Conservation (phyloP, 116 monocot genomes). For the Posidonia oceanica region DNA sequence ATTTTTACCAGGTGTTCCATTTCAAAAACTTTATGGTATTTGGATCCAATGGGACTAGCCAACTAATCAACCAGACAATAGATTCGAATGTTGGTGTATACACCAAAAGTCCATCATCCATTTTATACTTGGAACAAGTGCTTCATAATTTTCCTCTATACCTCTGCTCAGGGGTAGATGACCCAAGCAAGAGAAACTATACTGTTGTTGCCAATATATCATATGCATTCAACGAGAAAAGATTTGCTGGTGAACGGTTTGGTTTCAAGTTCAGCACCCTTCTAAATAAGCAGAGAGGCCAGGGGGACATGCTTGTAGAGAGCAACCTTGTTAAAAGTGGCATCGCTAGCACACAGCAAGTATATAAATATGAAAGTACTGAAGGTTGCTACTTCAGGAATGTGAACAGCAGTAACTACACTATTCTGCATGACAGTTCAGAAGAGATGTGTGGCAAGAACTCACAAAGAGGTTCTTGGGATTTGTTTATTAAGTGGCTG, state of each 20-base stretch:
- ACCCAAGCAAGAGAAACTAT: constrained; percentile 9
- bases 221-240: constrained; percentile 25
- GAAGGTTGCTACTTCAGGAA: constrained; percentile 40
- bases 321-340: constrained; percentile 29
- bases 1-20: constrained; percentile 14
- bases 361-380: constrained; percentile 22
- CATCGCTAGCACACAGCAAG: constrained; percentile 20
- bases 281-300: constrained; percentile 18
- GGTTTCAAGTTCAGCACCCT: constrained; percentile 16
- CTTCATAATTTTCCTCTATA: constrained; percentile 22
- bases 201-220: constrained; percentile 20
- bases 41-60: constrained; percentile 9
- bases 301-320: constrained; percentile 22
- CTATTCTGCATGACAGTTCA: constrained; percentile 20
- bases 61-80: constrained; percentile 34
- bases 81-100: constrained; percentile 13
- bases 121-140: constrained; percentile 17
- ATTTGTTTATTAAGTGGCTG: constrained; percentile 1
- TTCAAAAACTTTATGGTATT: constrained; percentile 23
- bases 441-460: constrained; percentile 7
- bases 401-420: constrained; percentile 35
- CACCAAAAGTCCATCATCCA: constrained; percentile 11
- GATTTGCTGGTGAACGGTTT: constrained; percentile 8
- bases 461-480: constrained; percentile 3
- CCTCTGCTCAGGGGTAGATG: constrained; percentile 6